Conservation (phyloP, 2,329 filamentous ascomycete species). For the Pestalotiopsis sp. region DNA sequence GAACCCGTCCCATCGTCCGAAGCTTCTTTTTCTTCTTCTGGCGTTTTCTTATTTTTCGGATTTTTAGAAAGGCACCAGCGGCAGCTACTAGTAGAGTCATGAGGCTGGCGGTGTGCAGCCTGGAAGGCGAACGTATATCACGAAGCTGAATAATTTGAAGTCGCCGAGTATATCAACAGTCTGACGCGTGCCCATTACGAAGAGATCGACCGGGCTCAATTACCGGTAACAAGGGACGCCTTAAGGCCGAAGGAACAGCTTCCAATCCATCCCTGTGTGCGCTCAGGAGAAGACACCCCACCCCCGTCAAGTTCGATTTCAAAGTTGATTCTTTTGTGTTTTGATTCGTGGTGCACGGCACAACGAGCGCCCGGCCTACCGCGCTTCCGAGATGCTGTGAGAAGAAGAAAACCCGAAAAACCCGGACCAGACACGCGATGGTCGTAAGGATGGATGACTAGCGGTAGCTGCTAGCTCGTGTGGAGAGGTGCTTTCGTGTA, state of each 20-base stretch:
- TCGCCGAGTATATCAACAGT: background rate
- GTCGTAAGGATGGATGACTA: background rate
- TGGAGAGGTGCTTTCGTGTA: background rate
- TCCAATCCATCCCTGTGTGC: background rate
- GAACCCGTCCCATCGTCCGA: background rate
- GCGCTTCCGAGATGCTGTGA: background rate
- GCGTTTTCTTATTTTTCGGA: background rate
- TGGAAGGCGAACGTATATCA: background rate
- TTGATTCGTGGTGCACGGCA: background rate
- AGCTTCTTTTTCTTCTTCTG: background rate
- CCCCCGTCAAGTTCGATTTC: background rate
- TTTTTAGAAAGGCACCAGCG: background rate
- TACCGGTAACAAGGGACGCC: background rate
- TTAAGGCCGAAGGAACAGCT: background rate
- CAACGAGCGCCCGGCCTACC: background rate
- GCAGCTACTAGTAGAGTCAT: background rate
- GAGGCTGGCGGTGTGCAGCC: background rate
- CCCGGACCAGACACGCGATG: background rate
- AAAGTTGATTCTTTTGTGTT: background rate
- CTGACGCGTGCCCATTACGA: background rate
- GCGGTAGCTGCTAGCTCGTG: background rate
- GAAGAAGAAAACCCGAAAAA: background rate
- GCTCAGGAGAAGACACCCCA: background rate
- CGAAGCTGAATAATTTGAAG: background rate
- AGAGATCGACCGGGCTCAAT: background rate